Base-by-base conservation (phyloP, 2,329 filamentous ascomycete species). In the Colletotrichum nymphaeae region DNA sequence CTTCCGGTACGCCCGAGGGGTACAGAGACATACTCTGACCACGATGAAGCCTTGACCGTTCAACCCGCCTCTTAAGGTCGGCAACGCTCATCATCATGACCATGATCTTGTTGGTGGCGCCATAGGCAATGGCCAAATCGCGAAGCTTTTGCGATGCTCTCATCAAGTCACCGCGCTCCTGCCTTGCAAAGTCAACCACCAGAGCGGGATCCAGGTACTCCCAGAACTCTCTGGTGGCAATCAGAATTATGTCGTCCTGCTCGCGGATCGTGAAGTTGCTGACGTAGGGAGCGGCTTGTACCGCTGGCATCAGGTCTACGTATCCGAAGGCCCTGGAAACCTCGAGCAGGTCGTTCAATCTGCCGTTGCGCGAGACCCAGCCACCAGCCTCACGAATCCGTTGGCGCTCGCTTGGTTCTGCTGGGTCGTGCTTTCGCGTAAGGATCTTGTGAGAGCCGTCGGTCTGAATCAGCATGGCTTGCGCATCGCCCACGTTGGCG, bases 11-110 rank as follows among this genome's bases (percentile, higher is more conserved):
- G 5, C 93, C 90, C 24, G 93, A 93, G 1, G 94, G 93, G 65
- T 94, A 94, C 83, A 97, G 90, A 16, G 94, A 95, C 88, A 97
- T 93, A 84, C 94, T 97, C 78, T 95, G 92, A 53, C 94, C 94
- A 69, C 94, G 90, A 81, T 93, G 88, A 74, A 90, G 84, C 85
- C 84, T 92, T 82, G 93, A 93, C 75, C 93, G 90, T 80, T 97
- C 94, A 70, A 88, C 86, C 75, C 95, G 91, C 80, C 94, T 94
- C 84, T 97, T 96, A 67, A 99, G 86, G 79, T 98, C 95, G 68
- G 93, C 93, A 49, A 99, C 93, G 68, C 95, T 96, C 67, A 99
- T 92, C 87, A 99, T 94, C 96, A 98, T 98, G 57, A 99, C 95
- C 95, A 98, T 98, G 75, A 98, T 94, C 85, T 99, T 99, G 79